Base-by-base conservation (phyloP, 2,329 filamentous ascomycete species). In the Diplodia intermedia region DNA sequence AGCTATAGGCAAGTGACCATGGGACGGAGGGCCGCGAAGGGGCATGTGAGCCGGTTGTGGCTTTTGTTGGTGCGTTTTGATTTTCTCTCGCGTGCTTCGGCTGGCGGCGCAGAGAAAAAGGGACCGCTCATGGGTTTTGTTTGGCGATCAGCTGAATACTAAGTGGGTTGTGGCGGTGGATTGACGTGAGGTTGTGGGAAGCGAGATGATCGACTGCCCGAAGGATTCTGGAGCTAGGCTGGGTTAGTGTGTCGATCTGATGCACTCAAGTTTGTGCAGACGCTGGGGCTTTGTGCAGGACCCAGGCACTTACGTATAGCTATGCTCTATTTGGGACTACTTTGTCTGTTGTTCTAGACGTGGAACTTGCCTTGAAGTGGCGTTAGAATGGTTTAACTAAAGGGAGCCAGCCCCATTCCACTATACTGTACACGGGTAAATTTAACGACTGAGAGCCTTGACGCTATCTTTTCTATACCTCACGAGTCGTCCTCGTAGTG, bases 41-140 rank as follows among this genome's bases (percentile, higher is more conserved):
- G 50, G 50, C 18, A 29, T 26, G 50, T 26, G 50, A 53, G 20
- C 50, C 50, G 50, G 50, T 7, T 29, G 50, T 53, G 50, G 50
- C 50, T 53, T 53, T 53, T n/a, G 43, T 53, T 53, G 50, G 26
- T 15, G 26, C 50, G 50, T 53, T 53, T 29, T 53, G 20, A 14
- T 29, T 53, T 53, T 53, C 26, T 53, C 50, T 29, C 26, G 20
- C 26, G 50, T 23, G 50, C 12, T 53, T 4, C 12, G 50, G 20
- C 23, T 14, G 50, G 43, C 43, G 43, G n/a, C 43, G n/a, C 43
- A 47, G 43, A 47, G n/a, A 47, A n/a, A 47, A 20, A 47, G 43
- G 43, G 43, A 47, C 43, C 43, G 43, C 43, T n/a, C 43, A 12
- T 47, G 18, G 43, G 43, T 47, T 47, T 11, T 47, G 43, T 47